Evolutionary conservation across 305 asterid species (phyloP).

Genomic region (Coffea humblotiana): DNA sequence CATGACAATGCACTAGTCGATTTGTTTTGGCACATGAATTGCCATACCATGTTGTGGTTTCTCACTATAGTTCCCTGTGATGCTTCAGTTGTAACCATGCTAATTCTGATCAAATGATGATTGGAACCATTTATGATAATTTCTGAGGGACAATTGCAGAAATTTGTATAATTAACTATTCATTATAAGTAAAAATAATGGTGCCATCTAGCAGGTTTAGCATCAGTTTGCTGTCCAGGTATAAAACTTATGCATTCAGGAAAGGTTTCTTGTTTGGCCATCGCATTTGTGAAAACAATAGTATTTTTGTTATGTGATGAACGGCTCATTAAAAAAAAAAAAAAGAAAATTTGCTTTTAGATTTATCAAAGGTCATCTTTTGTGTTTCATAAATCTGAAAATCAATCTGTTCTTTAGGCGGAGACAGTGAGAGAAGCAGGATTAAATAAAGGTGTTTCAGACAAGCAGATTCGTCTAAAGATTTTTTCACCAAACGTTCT

Average conservation of each 20-base stretch:
- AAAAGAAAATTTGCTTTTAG: not conserved
- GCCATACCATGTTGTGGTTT: not conserved
- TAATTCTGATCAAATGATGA: constrained; percentile 16
- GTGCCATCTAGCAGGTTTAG: not conserved
- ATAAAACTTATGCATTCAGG: not conserved
- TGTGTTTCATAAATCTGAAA: not conserved
- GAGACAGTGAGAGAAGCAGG: constrained; percentile 98
- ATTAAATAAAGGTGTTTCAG: constrained; percentile 82
- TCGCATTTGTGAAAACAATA: not conserved
- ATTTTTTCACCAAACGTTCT: constrained; percentile 98
- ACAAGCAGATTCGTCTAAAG: constrained; percentile 89
- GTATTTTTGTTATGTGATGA: not conserved
- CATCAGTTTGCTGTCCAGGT: not conserved
- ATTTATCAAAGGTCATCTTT: constrained; percentile 13
- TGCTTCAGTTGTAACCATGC: constrained; percentile 10
- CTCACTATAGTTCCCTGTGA: constrained; percentile 1
- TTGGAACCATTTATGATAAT: not conserved
- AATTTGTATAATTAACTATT: not conserved
- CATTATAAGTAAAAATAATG: not conserved
- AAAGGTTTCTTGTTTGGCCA: not conserved
- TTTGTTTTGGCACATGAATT: not conserved
- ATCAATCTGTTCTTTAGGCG: constrained; percentile 43
- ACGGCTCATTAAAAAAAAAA: not conserved
- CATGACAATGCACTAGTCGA: not conserved
- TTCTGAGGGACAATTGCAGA: not conserved